Base-by-base conservation (phyloP, 2,329 filamentous ascomycete species). In the Berkeleyomyces basicola region DNA sequence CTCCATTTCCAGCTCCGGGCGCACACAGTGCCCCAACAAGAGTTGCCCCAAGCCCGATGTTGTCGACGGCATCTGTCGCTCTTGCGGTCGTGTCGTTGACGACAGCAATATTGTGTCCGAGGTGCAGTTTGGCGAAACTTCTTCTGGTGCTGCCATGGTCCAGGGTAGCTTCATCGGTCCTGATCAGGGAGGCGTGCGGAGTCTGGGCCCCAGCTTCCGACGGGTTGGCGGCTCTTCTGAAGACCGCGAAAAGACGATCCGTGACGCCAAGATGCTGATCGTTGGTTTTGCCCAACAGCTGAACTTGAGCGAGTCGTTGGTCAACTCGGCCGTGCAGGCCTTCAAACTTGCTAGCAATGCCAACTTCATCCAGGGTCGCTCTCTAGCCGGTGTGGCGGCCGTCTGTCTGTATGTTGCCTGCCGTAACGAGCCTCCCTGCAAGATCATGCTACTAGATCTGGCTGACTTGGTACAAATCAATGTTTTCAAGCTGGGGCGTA, bases 391-490 rank as follows among this genome's bases (percentile, higher is more conserved):
- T 61, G 91, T 97, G 7, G 87, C 88, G 37, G 90, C 90, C n/a
- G 88, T 95, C 37, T 92, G 88, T 70, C 79, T 99, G 39, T 99
- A 97, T 68, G 86, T 89, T 62, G 90, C 90, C 11, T 95, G 90
- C 70, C 84, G 93, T 65, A 83, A 86, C 61, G 83, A 88, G 66
- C 82, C 83, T 51, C 84, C 85, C 33, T 95, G 93, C 70, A 87
- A 86, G 49, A 80, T 93, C 67, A 91, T 99, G 86, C 80, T 99
- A 51, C 97, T 99, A 71, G 93, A 99, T 71, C 84, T 99, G 70
- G 89, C 93, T 10, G 93, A 99, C 71, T 79, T 92, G 65, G 76
- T 79, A 62, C 81, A 82, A 75, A 83, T 93, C 70, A 96, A 96
- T 68, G 92, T 99, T 33, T 99, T 95, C 74, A 86, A 88, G 66